Base-by-base conservation (phyloP, 2,329 filamentous ascomycete genomes). In the Penicillium sp. region DNA sequence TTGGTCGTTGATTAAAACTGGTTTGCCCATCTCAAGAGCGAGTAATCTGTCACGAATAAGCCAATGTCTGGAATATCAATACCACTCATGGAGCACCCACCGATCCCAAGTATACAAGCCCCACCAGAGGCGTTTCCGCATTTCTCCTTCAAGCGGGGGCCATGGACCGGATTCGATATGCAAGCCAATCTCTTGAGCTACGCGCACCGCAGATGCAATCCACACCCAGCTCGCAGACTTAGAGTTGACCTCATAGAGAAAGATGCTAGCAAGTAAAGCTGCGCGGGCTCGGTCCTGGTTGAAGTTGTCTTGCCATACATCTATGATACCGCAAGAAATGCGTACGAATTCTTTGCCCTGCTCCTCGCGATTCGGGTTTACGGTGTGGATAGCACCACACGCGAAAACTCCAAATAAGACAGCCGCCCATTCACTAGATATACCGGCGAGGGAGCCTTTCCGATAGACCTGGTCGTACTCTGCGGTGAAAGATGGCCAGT, bases 41-140 rank as follows among this genome's bases (percentile, higher is more conserved):
- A 96, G 78, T 26, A 90, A 83, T 60, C 86, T 88, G 41, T 48
- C 59, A 21, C 24, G 49, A 48, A 43, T 62, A 44, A 65, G 58
- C 44, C 37, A 41, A 35, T 24, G 7, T n/a, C 37, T 13, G 16
- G 1, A 7, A 46, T 9, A 57, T 35, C 6, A 50, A 31, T 26
- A 29, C 7, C 9, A 29, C 26, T 37, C 5, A 8, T 47, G 43
- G 14, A 41, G 53, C 33, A 46, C 49, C 9, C 9, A 87, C 86
- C 92, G 86, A 76, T 99, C 95, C 77, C 93, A 86, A 45, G 91
- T 86, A 75, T 98, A 98, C 55, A 96, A 85, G 14, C 90, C 86
- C 92, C 95, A 99, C 93, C 93, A 99, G 2, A 95, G 85, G 54
- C 93, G 84, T 59, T 90, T 86, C 53, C 93, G 86, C 86, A 93